Percentiles rank a stretch among this genome's conserved stretches.
Conservation (phyloP, 257 asterid genomes). For the Solanum peruvianum region DNA sequence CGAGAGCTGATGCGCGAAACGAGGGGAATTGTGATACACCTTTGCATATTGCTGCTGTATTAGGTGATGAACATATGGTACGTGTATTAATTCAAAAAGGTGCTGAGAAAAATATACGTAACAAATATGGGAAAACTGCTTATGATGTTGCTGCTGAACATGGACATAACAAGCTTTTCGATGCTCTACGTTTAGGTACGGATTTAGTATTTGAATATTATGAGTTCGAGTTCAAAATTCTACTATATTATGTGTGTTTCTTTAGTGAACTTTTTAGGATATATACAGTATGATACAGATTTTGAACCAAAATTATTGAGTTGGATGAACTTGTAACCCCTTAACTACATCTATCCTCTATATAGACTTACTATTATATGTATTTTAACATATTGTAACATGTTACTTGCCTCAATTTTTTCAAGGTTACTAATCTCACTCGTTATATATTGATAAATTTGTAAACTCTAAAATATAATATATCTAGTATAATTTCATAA, state of each 20-base stretch:
- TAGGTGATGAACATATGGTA: conserved; percentile 62
- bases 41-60: conserved; percentile 37
- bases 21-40: conserved; percentile 46
- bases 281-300: not conserved
- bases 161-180: conserved; percentile 55
- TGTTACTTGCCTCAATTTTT: not conserved
- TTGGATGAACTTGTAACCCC: not conserved
- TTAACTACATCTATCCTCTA: not conserved
- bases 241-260: not conserved
- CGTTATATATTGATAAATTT: not conserved
- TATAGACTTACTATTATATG: not conserved
- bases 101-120: conserved; percentile 51
- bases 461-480: not conserved
- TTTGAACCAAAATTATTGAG: not conserved
- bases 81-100: conserved; percentile 56
- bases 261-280: not conserved
- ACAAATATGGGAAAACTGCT: conserved; percentile 42
- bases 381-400: not conserved
- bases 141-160: conserved; percentile 70
- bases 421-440: not conserved
- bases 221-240: not conserved
- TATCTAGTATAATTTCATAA: too few relatives aligned
- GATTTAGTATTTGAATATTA: conserved; percentile 2
- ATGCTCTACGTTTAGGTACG: conserved; percentile 37
- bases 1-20: conserved; percentile 21